Evolutionary conservation across 2,329 filamentous ascomycete genomes (phyloP).

Genomic region (Colletotrichum sp.): DNA sequence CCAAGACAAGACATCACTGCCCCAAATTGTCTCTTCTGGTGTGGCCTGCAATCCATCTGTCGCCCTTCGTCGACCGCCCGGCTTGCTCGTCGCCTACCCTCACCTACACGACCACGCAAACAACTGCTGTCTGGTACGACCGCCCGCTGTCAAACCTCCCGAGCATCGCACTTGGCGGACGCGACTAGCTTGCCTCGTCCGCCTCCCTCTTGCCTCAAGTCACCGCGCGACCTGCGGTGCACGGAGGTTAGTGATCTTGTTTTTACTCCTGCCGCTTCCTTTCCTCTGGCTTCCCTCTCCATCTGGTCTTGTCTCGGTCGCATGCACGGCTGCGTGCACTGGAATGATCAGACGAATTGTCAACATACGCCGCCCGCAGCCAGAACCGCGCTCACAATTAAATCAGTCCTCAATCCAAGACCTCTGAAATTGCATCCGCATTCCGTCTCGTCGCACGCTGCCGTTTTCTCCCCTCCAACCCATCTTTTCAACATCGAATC

Average conservation of each 20-base stretch:
- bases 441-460: not conserved
- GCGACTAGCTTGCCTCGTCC: not conserved
- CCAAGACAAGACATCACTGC: constrained; percentile 5
- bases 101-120: not conserved
- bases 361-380: not conserved
- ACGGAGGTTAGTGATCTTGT: constrained; percentile 8
- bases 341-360: constrained; percentile 1
- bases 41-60: not conserved
- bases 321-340: not conserved
- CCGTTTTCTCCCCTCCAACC: not conserved
- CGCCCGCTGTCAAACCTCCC: not conserved
- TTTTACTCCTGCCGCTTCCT: not conserved
- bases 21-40: not conserved
- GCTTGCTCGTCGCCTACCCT: not conserved
- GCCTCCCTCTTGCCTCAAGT: not conserved
- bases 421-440: constrained; percentile 4
- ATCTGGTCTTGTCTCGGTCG: not conserved
- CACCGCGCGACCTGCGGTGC: constrained; percentile 6
- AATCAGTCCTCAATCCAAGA: constrained; percentile 10
- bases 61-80: not conserved
- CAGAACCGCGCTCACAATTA: constrained; percentile 10
- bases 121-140: not conserved
- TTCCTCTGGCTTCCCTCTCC: not conserved
- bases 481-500: not conserved
- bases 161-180: not conserved